These are phyloP conservation scores for Hirschioporus abietinus DNA, from an alignment of 768 basidiomycete genomes.

Conservation along the genomic window DNA sequence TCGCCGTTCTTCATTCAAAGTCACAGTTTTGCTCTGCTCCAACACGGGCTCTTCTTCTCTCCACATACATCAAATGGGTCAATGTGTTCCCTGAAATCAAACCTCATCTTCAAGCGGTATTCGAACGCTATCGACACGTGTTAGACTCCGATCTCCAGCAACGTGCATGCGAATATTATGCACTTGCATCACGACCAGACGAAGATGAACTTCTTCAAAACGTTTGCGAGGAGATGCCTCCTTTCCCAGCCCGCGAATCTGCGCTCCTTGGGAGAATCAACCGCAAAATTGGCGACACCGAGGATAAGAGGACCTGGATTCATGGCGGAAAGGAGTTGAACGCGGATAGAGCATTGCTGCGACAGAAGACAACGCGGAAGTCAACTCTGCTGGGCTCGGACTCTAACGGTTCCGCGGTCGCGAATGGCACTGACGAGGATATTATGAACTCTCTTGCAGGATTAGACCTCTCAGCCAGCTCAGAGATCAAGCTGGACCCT, in stretches of 20 bases:
- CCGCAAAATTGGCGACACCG: conserved; percentile 86
- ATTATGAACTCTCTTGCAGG: conserved; percentile 75
- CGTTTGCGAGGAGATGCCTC: conserved; percentile 98
- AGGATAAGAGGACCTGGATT: conserved; percentile 93
- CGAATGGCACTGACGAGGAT: conserved; percentile 37
- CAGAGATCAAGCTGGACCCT: conserved; percentile 20
- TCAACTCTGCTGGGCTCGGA: conserved; percentile 30
- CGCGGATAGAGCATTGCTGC: conserved; percentile 59
- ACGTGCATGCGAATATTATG: conserved; percentile 95
- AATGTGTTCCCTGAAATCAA: conserved; percentile 99
- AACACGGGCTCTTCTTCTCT: conserved; percentile 87
- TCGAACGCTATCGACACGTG: conserved; percentile 96
- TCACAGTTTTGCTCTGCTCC: conserved; percentile 91
- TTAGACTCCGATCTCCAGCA: conserved; percentile 97
- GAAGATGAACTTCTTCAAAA: conserved; percentile 92
- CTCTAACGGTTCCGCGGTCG: conserved; percentile 29
- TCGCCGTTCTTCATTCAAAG: conserved; percentile 87
- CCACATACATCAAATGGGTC: conserved; percentile 99
- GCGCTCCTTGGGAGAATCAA: conserved; percentile 83
- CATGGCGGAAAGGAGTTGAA: conserved; percentile 94
- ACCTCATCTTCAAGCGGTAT: conserved; percentile 86
- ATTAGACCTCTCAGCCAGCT: conserved; percentile 55
- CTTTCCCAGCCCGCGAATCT: conserved; percentile 93
- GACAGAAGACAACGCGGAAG: conserved; percentile 23
- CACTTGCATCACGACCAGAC: conserved; percentile 76